These are phyloP conservation scores for Ammopiptanthus mongolicus DNA, from an alignment of 306 rosid species.

Conservation along the genomic window DNA sequence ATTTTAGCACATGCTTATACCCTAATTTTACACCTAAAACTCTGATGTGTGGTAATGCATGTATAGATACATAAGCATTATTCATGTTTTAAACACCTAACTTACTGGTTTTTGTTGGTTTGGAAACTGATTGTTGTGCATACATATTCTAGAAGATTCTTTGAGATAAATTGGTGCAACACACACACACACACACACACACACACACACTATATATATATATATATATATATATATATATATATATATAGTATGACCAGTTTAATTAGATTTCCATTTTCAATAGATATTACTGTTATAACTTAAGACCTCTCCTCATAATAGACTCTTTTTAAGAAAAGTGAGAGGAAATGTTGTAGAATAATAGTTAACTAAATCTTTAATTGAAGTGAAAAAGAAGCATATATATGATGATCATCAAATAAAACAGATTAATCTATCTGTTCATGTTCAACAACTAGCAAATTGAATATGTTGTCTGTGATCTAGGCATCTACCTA, in stretches of 20 bases:
- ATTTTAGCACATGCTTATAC: too few species aligned
- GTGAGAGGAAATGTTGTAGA: not conserved
- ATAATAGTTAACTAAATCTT: slow-evolving; percentile 39
- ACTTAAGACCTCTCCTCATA: not conserved
- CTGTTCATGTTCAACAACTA: not conserved
- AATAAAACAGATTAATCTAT: not conserved
- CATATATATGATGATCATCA: slow-evolving; percentile 5
- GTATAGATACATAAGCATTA: too few species aligned
- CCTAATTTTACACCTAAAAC: too few species aligned
- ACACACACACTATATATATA: too few species aligned
- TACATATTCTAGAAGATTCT: too few species aligned
- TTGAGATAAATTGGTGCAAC: too few species aligned
- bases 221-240: too few species aligned
- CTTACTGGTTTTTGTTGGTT: not conserved
- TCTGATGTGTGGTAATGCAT: too few species aligned
- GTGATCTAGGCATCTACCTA: slow-evolving; percentile 7
- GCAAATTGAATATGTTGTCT: not conserved
- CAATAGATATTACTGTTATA: not conserved
- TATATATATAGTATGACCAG: too few species aligned
- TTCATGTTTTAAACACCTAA: not conserved
- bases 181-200: too few species aligned
- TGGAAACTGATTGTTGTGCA: slow-evolving; percentile 4
- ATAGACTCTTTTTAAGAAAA: too few species aligned
- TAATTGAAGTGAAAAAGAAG: slow-evolving; percentile 29
- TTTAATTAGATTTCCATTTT: not conserved